Evolutionary conservation across 139 green algal genomes (phyloP).

Genomic region (Chlorella sp.): DNA sequence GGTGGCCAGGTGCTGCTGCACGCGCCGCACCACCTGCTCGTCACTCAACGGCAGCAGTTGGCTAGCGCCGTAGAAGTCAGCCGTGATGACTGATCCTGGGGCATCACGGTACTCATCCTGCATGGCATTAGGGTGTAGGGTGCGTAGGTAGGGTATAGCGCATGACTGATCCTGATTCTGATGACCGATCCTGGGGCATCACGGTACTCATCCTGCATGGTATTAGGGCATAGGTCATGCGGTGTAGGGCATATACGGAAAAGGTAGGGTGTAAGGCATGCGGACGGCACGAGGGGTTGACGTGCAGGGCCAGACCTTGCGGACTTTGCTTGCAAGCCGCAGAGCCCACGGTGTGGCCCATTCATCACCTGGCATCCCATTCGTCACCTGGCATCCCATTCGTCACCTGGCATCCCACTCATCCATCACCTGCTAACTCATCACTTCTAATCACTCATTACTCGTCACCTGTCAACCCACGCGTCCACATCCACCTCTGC

Average conservation of each 20-base stretch:
- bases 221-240: neutral
- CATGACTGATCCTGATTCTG: too few species aligned
- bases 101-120: conserved; percentile 80
- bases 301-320: too few species aligned
- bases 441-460: too few species aligned
- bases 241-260: neutral
- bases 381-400: neutral
- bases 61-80: conserved; percentile 79
- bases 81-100: conserved; percentile 71
- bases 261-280: neutral
- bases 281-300: neutral
- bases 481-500: neutral
- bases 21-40: conserved; percentile 58
- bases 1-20: conserved; percentile 44
- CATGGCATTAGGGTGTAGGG: neutral
- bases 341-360: too few species aligned
- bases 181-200: too few species aligned
- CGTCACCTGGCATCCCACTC: too few species aligned
- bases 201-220: neutral
- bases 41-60: conserved; percentile 73
- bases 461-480: neutral
- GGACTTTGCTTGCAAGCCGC: too few species aligned
- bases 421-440: too few species aligned
- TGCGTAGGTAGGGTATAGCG: neutral
- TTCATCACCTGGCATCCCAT: neutral